Percentiles rank a stretch among this genome's conserved stretches.
Evolutionary conservation across 2,329 filamentous ascomycete species (phyloP).

Genomic region (Penicillium sp.): DNA sequence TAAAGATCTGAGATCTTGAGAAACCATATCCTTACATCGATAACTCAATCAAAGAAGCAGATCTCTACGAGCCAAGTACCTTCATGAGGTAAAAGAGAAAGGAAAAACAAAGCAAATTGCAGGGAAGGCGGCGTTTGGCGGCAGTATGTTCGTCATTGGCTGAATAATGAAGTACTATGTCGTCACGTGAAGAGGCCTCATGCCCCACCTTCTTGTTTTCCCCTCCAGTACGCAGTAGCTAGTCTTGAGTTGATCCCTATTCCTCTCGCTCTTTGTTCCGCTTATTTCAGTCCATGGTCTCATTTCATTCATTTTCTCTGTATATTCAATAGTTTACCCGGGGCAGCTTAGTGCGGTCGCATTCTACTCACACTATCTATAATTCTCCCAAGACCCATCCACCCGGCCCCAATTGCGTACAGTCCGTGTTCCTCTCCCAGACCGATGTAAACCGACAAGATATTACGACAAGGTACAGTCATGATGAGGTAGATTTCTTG

Average conservation of each 20-base stretch:
- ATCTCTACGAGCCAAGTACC: not conserved
- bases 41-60: not conserved
- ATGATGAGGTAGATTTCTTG: not conserved
- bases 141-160: constrained; percentile 4
- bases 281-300: not conserved
- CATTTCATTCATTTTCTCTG: not conserved
- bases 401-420: not conserved
- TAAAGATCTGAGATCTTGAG: not conserved
- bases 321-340: not conserved
- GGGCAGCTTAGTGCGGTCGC: not conserved
- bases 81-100: not conserved
- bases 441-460: not conserved
- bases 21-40: not conserved
- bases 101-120: constrained; percentile 10
- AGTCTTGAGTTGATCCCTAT: too few relatives aligned
- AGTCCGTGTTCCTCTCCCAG: not conserved
- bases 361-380: too few relatives aligned
- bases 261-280: not conserved
- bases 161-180: too few relatives aligned
- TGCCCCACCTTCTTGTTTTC: too few relatives aligned
- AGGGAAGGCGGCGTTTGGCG: constrained; percentile 4
- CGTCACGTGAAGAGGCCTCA: too few relatives aligned
- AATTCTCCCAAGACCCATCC: too few relatives aligned
- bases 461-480: not conserved
- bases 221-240: too few relatives aligned